These are phyloP conservation scores for Acacia confusa DNA, from an alignment of 306 rosid genomes.

Conservation along the genomic window DNA sequence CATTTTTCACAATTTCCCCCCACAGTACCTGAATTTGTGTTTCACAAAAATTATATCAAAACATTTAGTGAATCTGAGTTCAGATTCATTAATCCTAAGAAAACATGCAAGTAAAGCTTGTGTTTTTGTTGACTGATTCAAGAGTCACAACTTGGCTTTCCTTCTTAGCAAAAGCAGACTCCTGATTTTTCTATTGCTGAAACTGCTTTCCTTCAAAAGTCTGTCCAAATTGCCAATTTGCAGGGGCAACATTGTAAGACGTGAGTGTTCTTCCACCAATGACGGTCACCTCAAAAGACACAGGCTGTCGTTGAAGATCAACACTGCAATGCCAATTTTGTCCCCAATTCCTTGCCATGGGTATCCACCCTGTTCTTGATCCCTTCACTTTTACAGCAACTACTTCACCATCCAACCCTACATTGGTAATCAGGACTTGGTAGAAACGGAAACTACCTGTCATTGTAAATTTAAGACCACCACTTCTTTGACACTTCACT, in stretches of 20 bases:
- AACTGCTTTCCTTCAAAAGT: constrained; percentile 92
- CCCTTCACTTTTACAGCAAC: constrained; percentile 94
- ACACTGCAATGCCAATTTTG: constrained; percentile 85
- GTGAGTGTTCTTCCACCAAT: constrained; percentile 72
- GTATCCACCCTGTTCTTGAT: constrained; percentile 93
- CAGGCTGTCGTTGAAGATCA: constrained; percentile 78
- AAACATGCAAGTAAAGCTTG: constrained; percentile 32
- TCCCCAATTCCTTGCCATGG: constrained; percentile 94
- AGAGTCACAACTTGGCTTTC: constrained; percentile 23
- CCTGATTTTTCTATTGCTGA: constrained; percentile 34
- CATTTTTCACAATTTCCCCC: constrained; percentile 22
- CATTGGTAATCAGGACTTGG: constrained; percentile 81
- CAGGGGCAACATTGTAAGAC: constrained; percentile 82
- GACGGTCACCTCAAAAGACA: constrained; percentile 85
- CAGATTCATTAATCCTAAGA: constrained; percentile 18
- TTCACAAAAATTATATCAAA: constrained; percentile 17
- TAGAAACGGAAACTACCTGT: constrained; percentile 80
- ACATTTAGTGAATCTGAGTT: background rate
- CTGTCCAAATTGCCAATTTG: constrained; percentile 80
- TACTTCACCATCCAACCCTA: constrained; percentile 84
- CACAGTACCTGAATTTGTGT: constrained; percentile 7
- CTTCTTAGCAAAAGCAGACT: background rate
- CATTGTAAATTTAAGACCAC: constrained; percentile 64
- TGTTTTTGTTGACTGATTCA: constrained; percentile 19
- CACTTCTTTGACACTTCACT: constrained; percentile 79